Conservation (phyloP, 1,139 yeast genomes). For the Kurtzmaniella natalensis region DNA sequence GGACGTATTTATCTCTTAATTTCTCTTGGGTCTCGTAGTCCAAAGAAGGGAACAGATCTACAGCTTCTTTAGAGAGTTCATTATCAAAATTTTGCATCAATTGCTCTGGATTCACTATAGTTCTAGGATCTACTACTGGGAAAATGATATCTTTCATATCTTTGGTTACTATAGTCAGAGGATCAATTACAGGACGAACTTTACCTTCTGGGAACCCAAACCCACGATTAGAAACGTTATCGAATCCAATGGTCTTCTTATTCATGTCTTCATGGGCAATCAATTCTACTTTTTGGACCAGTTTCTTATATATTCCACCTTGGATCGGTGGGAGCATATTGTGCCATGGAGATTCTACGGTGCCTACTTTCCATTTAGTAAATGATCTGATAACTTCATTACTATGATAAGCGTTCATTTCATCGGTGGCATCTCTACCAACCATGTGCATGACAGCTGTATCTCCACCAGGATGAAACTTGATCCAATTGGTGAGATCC, state of each 20-base stretch:
- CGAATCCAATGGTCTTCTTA: neutral
- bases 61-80: slow-evolving; percentile 47
- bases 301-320: slow-evolving; percentile 55
- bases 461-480: slow-evolving; percentile 84
- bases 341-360: slow-evolving; percentile 59
- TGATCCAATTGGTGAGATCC: slow-evolving; percentile 66
- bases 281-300: slow-evolving; percentile 1
- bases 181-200: slow-evolving; percentile 50
- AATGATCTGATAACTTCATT: slow-evolving; percentile 52
- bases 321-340: slow-evolving; percentile 85
- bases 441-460: slow-evolving; percentile 79
- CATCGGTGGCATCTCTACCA: slow-evolving; percentile 89
- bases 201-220: slow-evolving; percentile 35
- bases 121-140: slow-evolving; percentile 25
- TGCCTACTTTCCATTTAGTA: slow-evolving; percentile 58
- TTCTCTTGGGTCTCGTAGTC: slow-evolving; percentile 63
- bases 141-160: slow-evolving; percentile 33
- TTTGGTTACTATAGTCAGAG: slow-evolving; percentile 34
- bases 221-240: slow-evolving; percentile 9
- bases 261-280: neutral
- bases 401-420: slow-evolving; percentile 78
- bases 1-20: slow-evolving; percentile 55
- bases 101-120: slow-evolving; percentile 52
- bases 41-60: slow-evolving; percentile 54
- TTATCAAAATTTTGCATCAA: slow-evolving; percentile 59